Evolutionary conservation across 805 yeast species (phyloP).

Genomic region (Yarrowia bubula): DNA sequence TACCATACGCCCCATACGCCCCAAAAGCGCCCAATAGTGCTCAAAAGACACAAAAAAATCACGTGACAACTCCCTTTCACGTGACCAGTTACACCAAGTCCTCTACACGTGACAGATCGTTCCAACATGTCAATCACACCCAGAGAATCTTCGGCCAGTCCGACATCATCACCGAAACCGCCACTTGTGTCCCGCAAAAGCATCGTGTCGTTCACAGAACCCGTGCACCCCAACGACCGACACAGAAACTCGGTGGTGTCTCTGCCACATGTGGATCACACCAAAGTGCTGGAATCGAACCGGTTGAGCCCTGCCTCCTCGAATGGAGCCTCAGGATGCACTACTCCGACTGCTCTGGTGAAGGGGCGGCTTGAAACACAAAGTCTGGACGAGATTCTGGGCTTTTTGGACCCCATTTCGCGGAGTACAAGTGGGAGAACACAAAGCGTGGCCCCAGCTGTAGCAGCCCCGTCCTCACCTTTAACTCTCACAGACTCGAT

Average conservation of each 20-base stretch:
- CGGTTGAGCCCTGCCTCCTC: constrained; percentile 11
- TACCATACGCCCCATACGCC: no score
- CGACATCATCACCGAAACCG: constrained; percentile 10
- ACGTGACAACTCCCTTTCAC: no score
- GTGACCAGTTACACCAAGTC: no score
- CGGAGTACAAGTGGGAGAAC: not conserved
- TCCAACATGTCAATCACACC: constrained; percentile 1
- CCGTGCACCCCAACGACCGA: constrained; percentile 21
- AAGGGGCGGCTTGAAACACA: constrained; percentile 13
- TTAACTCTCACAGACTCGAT: not conserved
- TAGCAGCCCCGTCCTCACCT: not conserved
- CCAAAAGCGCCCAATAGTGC: no score
- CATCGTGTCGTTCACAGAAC: constrained; percentile 15
- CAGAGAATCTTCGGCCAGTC: not conserved
- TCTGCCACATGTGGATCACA: constrained; percentile 11
- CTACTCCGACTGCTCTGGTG: not conserved
- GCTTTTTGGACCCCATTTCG: not conserved
- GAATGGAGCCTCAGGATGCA: constrained; percentile 3
- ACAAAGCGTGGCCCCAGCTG: no score
- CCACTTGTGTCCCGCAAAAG: constrained; percentile 16
- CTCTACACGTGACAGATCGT: no score
- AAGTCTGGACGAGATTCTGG: constrained; percentile 9
- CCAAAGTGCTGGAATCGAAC: constrained; percentile 1
- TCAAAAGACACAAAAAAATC: not conserved
- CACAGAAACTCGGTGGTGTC: constrained; percentile 24